Conservation (phyloP, 495 filamentous ascomycete species). For the Chlorociboria aeruginascens region DNA sequence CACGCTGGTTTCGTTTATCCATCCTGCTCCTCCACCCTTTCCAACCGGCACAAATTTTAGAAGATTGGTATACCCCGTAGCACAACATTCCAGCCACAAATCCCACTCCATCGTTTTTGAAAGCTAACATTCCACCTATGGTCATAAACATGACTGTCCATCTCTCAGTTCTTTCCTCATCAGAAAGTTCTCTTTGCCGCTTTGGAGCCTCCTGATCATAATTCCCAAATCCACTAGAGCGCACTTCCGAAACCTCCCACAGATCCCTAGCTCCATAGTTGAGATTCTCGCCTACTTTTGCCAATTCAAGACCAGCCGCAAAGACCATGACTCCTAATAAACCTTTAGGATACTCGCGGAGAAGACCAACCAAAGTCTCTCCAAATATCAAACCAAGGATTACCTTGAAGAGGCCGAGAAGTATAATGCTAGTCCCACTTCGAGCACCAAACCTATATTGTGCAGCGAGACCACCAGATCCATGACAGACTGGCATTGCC, state of each 20-base stretch:
- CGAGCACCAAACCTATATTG: conserved; percentile 86
- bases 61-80: conserved; percentile 39
- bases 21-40: conserved; percentile 24
- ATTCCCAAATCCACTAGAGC: conserved; percentile 22
- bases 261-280: conserved; percentile 60
- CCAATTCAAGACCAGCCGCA: conserved; percentile 76
- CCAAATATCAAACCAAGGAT: conserved; percentile 63
- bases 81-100: conserved; percentile 72
- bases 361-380: conserved; percentile 50
- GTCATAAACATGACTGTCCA: conserved; percentile 88
- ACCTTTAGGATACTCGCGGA: conserved; percentile 57
- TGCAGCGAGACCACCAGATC: conserved; percentile 78
- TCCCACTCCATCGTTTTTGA: conserved; percentile 78
- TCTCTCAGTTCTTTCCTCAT: conserved; percentile 51
- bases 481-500: conserved; percentile 92
- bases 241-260: conserved; percentile 17
- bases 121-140: conserved; percentile 56
- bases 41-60: conserved; percentile 9
- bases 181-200: conserved; percentile 30
- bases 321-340: conserved; percentile 81
- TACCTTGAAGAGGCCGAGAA: conserved; percentile 69
- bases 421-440: conserved; percentile 68
- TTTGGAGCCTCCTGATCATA: conserved; percentile 1
- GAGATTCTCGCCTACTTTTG: conserved; percentile 69
- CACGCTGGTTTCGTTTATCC: conserved; percentile 16